A percentile compares a stretch with the other conserved stretches of the same genome.
Conservation (phyloP, 345 rosid species). For the Camelina hispida region DNA sequence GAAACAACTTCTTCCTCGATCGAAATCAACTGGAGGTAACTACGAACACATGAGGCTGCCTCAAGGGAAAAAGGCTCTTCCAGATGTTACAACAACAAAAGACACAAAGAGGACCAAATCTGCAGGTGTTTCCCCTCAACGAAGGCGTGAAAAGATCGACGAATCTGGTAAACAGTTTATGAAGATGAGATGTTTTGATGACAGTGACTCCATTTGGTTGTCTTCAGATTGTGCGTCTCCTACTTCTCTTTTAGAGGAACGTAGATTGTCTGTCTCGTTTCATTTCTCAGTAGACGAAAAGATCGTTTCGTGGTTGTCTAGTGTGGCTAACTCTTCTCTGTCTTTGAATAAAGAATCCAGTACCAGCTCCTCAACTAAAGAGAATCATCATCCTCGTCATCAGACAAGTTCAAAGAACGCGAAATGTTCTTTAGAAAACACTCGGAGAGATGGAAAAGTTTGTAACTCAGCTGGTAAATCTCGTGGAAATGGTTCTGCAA, state of each 20-base stretch:
- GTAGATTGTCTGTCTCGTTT: constrained; percentile 48
- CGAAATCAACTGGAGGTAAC: constrained; percentile 40
- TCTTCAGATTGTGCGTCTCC: constrained; percentile 53
- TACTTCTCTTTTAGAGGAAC: constrained; percentile 44
- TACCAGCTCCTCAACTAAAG: constrained; percentile 21
- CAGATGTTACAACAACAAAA: constrained; percentile 5
- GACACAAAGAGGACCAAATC: constrained; percentile 42
- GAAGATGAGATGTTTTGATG: constrained; percentile 45
- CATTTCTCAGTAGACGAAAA: constrained; percentile 47
- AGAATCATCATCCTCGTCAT: not conserved
- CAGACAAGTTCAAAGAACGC: constrained; percentile 18
- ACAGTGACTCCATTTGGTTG: constrained; percentile 54
- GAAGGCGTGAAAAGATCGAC: constrained; percentile 45
- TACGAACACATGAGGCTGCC: constrained; percentile 34
- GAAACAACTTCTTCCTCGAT: constrained; percentile 30
- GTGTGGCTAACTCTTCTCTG: constrained; percentile 46
- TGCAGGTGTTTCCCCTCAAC: constrained; percentile 36
- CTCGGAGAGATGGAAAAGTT: constrained; percentile 24
- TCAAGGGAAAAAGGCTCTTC: constrained; percentile 40
- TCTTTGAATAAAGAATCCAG: constrained; percentile 41
- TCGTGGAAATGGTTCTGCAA: constrained; percentile 14
- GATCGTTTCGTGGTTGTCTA: constrained; percentile 52
- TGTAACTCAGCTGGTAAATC: constrained; percentile 11
- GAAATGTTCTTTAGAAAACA: constrained; percentile 14
- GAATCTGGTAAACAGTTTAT: constrained; percentile 35